These are phyloP conservation scores for Zhuliangozyma blackwelliae DNA, from an alignment of 1,139 yeast genomes.

Conservation along the genomic window DNA sequence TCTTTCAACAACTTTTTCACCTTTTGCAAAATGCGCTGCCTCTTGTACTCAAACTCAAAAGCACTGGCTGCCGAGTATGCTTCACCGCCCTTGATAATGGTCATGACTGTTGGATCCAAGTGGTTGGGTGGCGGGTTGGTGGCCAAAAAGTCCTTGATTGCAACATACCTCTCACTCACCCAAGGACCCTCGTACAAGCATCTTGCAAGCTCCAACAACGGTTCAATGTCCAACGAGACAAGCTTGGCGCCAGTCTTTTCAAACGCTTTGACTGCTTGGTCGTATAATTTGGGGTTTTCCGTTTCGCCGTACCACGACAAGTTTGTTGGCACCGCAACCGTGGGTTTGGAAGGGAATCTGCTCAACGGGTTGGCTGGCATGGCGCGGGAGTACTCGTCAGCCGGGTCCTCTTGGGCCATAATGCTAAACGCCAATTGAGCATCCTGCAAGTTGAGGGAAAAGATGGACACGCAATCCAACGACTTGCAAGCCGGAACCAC, in stretches of 20 bases:
- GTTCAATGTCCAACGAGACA: constrained; percentile 63
- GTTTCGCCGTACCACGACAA: constrained; percentile 77
- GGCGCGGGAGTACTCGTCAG: constrained; percentile 78
- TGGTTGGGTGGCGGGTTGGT: constrained; percentile 66
- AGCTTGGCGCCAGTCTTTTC: constrained; percentile 52
- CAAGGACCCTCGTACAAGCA: constrained; percentile 97
- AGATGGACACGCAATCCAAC: constrained; percentile 85
- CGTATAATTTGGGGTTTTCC: constrained; percentile 68
- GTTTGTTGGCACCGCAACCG: constrained; percentile 68
- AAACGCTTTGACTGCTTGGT: constrained; percentile 56
- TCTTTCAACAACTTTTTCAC: constrained; percentile 52
- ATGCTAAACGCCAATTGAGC: constrained; percentile 73
- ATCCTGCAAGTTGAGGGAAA: constrained; percentile 71
- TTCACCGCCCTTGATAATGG: constrained; percentile 75
- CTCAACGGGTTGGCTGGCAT: constrained; percentile 64
- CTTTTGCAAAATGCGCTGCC: constrained; percentile 69
- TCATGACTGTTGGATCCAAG: constrained; percentile 79
- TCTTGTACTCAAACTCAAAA: constrained; percentile 78
- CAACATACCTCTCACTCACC: constrained; percentile 94
- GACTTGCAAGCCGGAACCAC: constrained; percentile 98
- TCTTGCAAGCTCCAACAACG: constrained; percentile 76
- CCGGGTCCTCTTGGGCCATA: constrained; percentile 68
- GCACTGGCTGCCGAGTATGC: constrained; percentile 76
- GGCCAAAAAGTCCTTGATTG: constrained; percentile 68
- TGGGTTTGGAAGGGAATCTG: constrained; percentile 55